phyloP scores from a whole-genome alignment of 192 early-diverging fungal species.

The Umbelopsis ramanniana region DNA sequence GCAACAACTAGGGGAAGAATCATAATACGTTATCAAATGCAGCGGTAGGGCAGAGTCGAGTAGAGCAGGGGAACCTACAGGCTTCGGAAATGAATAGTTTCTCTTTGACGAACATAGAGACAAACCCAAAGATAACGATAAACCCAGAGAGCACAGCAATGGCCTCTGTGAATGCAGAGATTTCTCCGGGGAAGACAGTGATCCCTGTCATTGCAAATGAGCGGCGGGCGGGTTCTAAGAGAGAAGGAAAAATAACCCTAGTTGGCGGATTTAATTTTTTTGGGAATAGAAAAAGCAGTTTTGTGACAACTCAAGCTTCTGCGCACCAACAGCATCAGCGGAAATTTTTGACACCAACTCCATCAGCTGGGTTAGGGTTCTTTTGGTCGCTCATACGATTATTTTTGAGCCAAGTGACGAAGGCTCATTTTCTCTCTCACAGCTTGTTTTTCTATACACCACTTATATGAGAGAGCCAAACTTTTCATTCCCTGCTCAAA shows the following conservation, averaged over 20 bases:
- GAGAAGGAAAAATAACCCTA: neutral
- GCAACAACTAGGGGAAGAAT: slow-evolving; percentile 66
- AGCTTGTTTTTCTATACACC: slow-evolving; percentile 2
- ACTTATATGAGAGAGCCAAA: slow-evolving; percentile 78
- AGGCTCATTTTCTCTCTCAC: slow-evolving; percentile 4
- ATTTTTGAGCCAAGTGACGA: neutral
- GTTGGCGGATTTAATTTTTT: too few relatives aligned
- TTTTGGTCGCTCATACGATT: too few relatives aligned
- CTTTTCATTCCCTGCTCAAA: slow-evolving; percentile 78
- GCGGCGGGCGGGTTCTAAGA: neutral
- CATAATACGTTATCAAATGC: too few relatives aligned
- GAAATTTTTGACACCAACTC: neutral
- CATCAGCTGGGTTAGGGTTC: too few relatives aligned
- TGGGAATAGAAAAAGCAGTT: too few relatives aligned
- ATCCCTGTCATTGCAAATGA: slow-evolving; percentile 20
- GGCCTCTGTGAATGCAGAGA: slow-evolving; percentile 45
- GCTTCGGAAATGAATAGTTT: slow-evolving; percentile 76
- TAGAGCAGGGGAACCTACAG: slow-evolving; percentile 45
- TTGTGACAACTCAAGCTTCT: too few relatives aligned
- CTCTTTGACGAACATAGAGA: slow-evolving; percentile 75
- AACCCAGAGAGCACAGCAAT: slow-evolving; percentile 71
- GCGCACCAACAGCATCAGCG: neutral
- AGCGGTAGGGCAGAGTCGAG: neutral
- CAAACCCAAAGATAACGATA: slow-evolving; percentile 70
- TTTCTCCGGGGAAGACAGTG: slow-evolving; percentile 36